Evolutionary conservation across 2,329 filamentous ascomycete species (phyloP), one percentile per base, ranked within the genome.

Genomic region (Fusarium redolens): DNA sequence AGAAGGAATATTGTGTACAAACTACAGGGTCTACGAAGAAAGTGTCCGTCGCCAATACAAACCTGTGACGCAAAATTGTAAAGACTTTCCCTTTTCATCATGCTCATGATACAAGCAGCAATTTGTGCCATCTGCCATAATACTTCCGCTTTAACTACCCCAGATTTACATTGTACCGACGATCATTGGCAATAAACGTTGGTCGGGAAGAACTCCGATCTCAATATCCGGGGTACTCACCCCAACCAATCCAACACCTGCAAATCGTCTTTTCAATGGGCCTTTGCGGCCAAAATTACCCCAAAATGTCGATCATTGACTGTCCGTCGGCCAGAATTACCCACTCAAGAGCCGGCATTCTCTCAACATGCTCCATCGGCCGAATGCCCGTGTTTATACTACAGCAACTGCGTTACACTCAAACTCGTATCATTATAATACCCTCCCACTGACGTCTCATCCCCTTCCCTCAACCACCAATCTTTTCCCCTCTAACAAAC

Each of bases 301-400:
- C 22, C 30, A 50, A 25, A 28, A 8, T 25, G 40, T 20, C 17
- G 11, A 28, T 56, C 38, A 5, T 7, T 2, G 14, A 45, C 54
- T 10, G 22, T 20, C 7, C 11, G 8, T 7, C 55, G 62, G 61
- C 18, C 55, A 63, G 57, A 65, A 38, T 61, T 66, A 54, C 68
- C 54, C 44, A 72, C 58, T 50, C 15, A 37, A 67, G 59, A 59
- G 15, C 37, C 68, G 71, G 61, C 54, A 58, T 71, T 75, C 63
- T 65, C 70, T 56, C 57, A 55, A 72, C 61, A 41, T 44, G 11
- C 14, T n/a, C 20, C 37, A 50, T 77, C 75, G 75, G 75, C 56
- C 65, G 69, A 69, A 38, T 54, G 47, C 54, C 75, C 75, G 75
- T 59, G 33, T 40, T 37, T 40, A 47, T 17, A 28, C 30, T 50